Base-by-base conservation (phyloP, 1,139 yeast genomes). In the Kodamaea arcana region DNA sequence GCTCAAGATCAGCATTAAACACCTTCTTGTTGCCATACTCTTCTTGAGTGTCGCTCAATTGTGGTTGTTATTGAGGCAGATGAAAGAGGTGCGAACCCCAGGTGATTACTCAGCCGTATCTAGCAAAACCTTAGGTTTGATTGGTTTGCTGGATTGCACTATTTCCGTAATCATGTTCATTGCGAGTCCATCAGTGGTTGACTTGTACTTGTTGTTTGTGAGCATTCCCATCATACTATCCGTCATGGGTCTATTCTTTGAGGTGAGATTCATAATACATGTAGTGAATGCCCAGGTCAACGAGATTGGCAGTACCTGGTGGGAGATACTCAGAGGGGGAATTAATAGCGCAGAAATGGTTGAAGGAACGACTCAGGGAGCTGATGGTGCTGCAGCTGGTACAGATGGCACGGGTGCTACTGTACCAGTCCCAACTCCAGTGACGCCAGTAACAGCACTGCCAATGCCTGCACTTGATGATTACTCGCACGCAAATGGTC, bases 101-200 rank as follows among this genome's bases (percentile, higher is more conserved):
- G 87, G 95, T 0, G 80, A 83, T 8, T 71, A 85, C 29, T 57
- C 71, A 3, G 55, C 54, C 28, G 54, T 69, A 3, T 64, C 72
- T 14, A 49, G 56, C 23, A 45, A 53, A 6, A 52, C 72, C 1
- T 49, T 69, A 23, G 77, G 82, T 27, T 68, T 85, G 41, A 72
- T 88, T 21, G 79, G 87, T 11, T 79, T 78, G 43, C 81, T 80
- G 67, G 97, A 88, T 56, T 84, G 92, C 0, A 65, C 85, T 3
- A 52, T 83, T 27, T 77, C 85, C 20, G 67, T 84, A 55, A 54
- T 78, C 18, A 75, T 82, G 31, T 57, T 80, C 9, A 55, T 72
- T 29, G 22, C 31, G 5, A 24, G 21, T 24, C 14, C 34, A 6
- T 16, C 21, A 11, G 30, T 27, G 8, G 74, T 72, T 12, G 74